Base-by-base conservation (phyloP, 2,329 filamentous ascomycete genomes). In the Aspergillus melleus region DNA sequence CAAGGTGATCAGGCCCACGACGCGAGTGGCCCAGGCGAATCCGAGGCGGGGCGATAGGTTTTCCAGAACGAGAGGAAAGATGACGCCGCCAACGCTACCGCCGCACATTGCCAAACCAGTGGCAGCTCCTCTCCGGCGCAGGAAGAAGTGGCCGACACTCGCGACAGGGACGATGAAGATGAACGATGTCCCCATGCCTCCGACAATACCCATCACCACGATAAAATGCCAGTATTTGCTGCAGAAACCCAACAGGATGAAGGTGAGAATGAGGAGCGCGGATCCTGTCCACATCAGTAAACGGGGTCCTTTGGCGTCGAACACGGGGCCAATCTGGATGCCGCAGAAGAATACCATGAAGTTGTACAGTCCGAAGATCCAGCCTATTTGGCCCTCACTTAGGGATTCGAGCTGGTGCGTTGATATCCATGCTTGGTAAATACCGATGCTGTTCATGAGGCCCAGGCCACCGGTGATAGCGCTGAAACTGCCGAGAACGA, bases 161-260 rank as follows among this genome's bases (percentile, higher is more conserved):
- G 64, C 61, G 4, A 68, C 55, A 12, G 68, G 66, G 3, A 69
- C 74, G 3, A 74, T 78, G 26, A 76, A 74, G 46, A 78, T 64
- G 59, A 79, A 70, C 0, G 76, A 76, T 1, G 70, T 72, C 0
- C 74, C 70, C 1, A 76, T 64, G 0, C 77, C 79, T 12, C 73
- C 75, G 0, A 80, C 60, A 2, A 81, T 61, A 1, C 75, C 73
- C 52, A 74, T 74, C 14, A 71, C 74, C 1, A 80, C 64, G 5
- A 80, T 65, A 60, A 80, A 76, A 36, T 81, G 79, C 70, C 74
- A 81, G 63, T 76, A 80, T n/a, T 66, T 66, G 57, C 47, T 49
- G 52, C 60, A 61, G 29, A 63, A 61, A 2, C 63, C 63, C 4
- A 62, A 9, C 6, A 49, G 12, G 32, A 64, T 29, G 4, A 62